A percentile compares a stretch with the other conserved stretches of the same genome.
phyloP scores from a whole-genome alignment of 768 basidiomycete species.

The Myochromella boudieri region DNA sequence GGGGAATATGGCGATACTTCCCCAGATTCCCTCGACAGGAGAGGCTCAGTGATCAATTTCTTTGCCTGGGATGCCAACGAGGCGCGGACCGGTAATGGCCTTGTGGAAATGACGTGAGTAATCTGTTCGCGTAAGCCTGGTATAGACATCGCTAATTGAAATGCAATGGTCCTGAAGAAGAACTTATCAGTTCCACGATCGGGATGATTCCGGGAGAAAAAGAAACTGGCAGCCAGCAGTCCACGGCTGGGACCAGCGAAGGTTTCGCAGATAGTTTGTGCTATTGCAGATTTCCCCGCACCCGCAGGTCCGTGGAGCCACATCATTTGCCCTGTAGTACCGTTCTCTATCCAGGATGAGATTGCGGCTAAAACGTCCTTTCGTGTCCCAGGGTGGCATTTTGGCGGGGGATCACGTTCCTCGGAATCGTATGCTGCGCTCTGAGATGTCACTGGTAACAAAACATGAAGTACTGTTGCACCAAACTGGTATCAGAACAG shows the following conservation, averaged over 20 bases:
- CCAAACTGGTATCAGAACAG: background rate
- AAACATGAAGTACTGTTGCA: background rate
- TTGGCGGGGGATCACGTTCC: no score
- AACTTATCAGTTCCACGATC: background rate
- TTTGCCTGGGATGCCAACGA: background rate
- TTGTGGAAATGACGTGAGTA: background rate
- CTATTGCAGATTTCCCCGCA: background rate
- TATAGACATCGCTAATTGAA: background rate
- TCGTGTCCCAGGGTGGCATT: no score
- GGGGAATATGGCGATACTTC: background rate
- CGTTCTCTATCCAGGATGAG: background rate
- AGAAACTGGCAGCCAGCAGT: background rate
- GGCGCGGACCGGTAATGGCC: background rate
- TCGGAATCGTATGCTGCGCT: background rate
- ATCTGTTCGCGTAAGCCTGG: background rate
- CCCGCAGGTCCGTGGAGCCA: no score
- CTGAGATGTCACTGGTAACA: background rate
- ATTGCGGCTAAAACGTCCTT: background rate
- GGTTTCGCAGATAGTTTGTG: no score
- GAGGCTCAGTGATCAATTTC: background rate
- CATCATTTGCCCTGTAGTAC: no score
- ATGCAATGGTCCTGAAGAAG: background rate
- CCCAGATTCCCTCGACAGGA: background rate
- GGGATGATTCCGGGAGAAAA: background rate
- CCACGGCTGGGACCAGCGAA: background rate